Base-by-base conservation (phyloP, 306 rosid species). In the Purshia tridentata region DNA sequence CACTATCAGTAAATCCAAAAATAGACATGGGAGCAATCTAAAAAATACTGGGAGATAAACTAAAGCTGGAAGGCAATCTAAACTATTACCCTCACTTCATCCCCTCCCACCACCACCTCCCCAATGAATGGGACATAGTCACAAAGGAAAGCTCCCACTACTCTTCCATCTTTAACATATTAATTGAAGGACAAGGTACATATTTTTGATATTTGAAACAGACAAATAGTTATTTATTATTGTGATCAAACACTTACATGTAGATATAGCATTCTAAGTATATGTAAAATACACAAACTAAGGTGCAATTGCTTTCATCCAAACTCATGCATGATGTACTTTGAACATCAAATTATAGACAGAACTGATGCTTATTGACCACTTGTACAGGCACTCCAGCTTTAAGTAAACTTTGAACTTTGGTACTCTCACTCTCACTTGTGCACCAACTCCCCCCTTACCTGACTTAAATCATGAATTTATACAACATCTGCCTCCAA, bases 1-100 rank as follows among this genome's bases (percentile, higher is more conserved):
- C 68, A 41, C 51, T 53, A 50, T 83, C 64, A 77, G 70, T 70
- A 77, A 86, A 42, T 64, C 65, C n/a, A 39, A 63, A 19, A 7
- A 51, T 40, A 58, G 40, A 74, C 35, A 14, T 12, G 65, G 37
- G 10, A 48, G 3, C 54, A 67, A 42, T 69, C 52, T 73, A 35
- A 54, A 23, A 20, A 51, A 29, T 8, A 29, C 2, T 29, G 35
- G 35, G 35, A 29, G 35, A 29, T 29, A 29, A 29, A 29, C 35
- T 29, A 29, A 29, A 29, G 35, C 35, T 29, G 35, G 35, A 29
- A 29, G 35, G 35, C 35, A 29, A 29, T 3, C 35, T 2, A 29
- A 29, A 29, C 35, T 29, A 29, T 29, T 29, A 29, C 35, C 2
- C 35, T 29, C 35, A 29, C 35, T 29, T n/a, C n/a, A n/a, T n/a